phyloP scores from a whole-genome alignment of 2,329 filamentous ascomycete genomes.

The Diaporthe ilicicola region DNA sequence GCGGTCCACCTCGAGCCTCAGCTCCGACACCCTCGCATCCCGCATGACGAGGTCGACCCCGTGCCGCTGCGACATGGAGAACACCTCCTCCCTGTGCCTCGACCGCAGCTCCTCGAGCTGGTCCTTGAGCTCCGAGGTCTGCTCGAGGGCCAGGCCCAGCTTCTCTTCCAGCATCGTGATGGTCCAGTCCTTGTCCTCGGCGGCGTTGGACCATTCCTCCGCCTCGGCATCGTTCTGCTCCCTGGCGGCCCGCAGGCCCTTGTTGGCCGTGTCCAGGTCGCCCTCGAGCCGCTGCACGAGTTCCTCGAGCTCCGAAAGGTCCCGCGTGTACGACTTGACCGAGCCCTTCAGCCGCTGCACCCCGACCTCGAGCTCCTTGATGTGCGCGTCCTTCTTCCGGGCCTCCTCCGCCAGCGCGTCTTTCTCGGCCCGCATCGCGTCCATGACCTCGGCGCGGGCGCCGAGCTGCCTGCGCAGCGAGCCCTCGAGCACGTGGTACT shows the following conservation, averaged over 20 bases:
- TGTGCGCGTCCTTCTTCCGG: conserved; percentile 46
- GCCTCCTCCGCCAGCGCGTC: conserved; percentile 38
- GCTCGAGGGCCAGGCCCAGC: conserved; percentile 51
- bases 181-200: conserved; percentile 47
- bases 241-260: conserved; percentile 33
- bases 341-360: conserved; percentile 61
- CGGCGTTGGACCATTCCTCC: conserved; percentile 44
- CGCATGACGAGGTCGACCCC: conserved; percentile 58
- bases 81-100: conserved; percentile 39
- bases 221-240: conserved; percentile 44
- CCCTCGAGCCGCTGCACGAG: conserved; percentile 59
- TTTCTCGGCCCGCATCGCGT: conserved; percentile 55
- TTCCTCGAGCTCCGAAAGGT: conserved; percentile 61
- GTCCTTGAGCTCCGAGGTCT: conserved; percentile 48
- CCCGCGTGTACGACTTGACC: conserved; percentile 60
- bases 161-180: conserved; percentile 54
- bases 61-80: conserved; percentile 50
- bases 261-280: conserved; percentile 43
- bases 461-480: conserved; percentile 65
- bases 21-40: conserved; percentile 59
- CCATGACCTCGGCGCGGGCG: conserved; percentile 60
- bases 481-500: conserved; percentile 65
- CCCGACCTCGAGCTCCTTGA: conserved; percentile 58
- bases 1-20: conserved; percentile 57
- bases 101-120: conserved; percentile 48